Conservation (phyloP, 257 asterid genomes). For the Asclepias syriaca region DNA sequence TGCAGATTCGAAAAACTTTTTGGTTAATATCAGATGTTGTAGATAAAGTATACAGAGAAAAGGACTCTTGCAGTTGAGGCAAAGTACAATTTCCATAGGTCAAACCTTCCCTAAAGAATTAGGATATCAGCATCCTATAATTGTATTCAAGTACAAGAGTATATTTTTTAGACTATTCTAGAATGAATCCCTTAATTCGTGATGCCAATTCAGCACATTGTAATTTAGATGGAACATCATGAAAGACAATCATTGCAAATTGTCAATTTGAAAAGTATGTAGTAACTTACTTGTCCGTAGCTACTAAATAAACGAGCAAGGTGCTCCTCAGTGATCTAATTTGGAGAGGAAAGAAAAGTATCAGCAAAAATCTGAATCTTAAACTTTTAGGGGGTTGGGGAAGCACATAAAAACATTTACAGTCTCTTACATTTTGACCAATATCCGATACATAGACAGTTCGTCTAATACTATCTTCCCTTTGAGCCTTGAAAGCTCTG, state of each 20-base stretch:
- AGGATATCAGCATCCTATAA: not conserved
- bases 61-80: not conserved
- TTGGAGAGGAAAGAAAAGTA: conserved; percentile 20
- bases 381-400: not conserved
- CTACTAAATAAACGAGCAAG: conserved; percentile 76
- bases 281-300: conserved; percentile 80
- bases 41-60: not conserved
- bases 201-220: not conserved
- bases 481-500: conserved; percentile 74
- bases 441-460: conserved; percentile 91
- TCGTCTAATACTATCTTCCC: conserved; percentile 83
- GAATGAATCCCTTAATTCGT: not conserved
- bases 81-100: not conserved
- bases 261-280: conserved; percentile 9
- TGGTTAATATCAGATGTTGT: not conserved
- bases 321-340: conserved; percentile 80
- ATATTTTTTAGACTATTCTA: not conserved
- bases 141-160: not conserved
- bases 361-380: conserved; percentile 20
- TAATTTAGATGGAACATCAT: not conserved
- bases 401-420: not conserved
- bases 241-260: conserved; percentile 1
- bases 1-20: not conserved
- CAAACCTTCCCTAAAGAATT: not conserved
- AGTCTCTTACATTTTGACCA: conserved; percentile 63